Conservation (phyloP, 495 filamentous ascomycete species). For the Massariosphaeria phaeospora region DNA sequence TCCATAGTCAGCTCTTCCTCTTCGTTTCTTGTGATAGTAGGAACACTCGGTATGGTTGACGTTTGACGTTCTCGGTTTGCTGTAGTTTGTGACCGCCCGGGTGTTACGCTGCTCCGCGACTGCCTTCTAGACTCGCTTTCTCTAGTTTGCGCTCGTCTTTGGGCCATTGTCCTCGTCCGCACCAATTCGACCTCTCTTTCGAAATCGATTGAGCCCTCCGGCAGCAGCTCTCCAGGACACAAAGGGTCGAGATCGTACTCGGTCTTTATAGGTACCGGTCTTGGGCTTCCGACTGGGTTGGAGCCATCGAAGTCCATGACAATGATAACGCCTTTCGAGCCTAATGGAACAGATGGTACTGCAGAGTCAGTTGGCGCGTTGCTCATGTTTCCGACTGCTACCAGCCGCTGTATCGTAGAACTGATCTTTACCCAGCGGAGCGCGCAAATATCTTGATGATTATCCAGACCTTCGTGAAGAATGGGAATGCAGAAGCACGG, state of each 20-base stretch:
- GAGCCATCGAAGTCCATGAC: slow-evolving; percentile 29
- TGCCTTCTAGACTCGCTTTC: slow-evolving; percentile 2
- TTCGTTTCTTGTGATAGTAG: slow-evolving; percentile 17
- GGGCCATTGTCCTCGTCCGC: slow-evolving; percentile 27
- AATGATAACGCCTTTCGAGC: slow-evolving; percentile 29
- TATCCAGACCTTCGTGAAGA: slow-evolving; percentile 12
- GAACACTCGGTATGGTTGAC: slow-evolving; percentile 6
- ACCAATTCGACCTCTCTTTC: slow-evolving; percentile 32
- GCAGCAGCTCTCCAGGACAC: slow-evolving; percentile 27
- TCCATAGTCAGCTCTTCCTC: slow-evolving; percentile 22
- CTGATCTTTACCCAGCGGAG: slow-evolving; percentile 25
- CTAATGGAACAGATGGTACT: slow-evolving; percentile 5
- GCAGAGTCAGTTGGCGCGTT: slow-evolving; percentile 1
- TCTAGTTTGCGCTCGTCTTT: slow-evolving; percentile 20
- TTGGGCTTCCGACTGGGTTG: not conserved
- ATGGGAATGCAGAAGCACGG: slow-evolving; percentile 30
- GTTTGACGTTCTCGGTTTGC: slow-evolving; percentile 16
- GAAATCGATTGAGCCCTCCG: slow-evolving; percentile 30
- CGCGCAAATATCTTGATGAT: slow-evolving; percentile 27
- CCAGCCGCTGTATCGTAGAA: slow-evolving; percentile 17
- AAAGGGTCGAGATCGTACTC: slow-evolving; percentile 29
- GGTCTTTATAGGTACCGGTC: slow-evolving; percentile 14
- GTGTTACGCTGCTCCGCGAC: slow-evolving; percentile 7
- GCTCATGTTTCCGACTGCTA: slow-evolving; percentile 30
- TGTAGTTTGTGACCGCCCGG: slow-evolving; percentile 23